Evolutionary conservation across 306 rosid species (phyloP).

Genomic region (Corylus americana): DNA sequence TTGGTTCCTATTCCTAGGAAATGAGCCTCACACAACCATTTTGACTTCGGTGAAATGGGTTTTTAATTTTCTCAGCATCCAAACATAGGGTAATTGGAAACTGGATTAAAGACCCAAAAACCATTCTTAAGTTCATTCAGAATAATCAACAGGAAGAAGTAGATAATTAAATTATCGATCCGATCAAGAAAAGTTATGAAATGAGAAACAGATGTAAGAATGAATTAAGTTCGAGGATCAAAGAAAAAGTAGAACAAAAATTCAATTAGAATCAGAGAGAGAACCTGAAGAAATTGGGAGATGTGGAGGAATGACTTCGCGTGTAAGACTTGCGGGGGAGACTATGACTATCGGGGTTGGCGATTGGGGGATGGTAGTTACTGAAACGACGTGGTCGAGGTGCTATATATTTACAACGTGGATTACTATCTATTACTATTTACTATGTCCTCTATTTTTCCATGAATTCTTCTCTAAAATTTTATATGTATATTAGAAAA

Average conservation of each 20-base stretch:
- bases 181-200: not conserved
- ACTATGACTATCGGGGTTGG: not conserved
- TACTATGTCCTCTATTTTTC: too few relatives aligned
- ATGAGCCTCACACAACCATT: not conserved
- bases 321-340: constrained; percentile 18
- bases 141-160: not conserved
- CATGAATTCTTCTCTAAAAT: too few relatives aligned
- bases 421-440: too few relatives aligned
- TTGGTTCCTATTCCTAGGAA: not conserved
- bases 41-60: not conserved
- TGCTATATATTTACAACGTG: not conserved
- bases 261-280: not conserved
- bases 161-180: not conserved
- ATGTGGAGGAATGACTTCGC: constrained; percentile 20
- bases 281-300: constrained; percentile 16
- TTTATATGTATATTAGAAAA: too few relatives aligned
- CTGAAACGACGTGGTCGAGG: constrained; percentile 25
- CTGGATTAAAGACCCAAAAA: not conserved
- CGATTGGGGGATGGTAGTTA: not conserved
- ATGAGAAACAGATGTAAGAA: not conserved
- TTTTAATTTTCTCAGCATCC: constrained; percentile 19
- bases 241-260: not conserved
- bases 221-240: not conserved
- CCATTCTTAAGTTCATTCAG: not conserved
- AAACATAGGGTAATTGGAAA: not conserved